Evolutionary conservation across 1,284 basidiomycete genomes (phyloP).

Genomic region (Xanthoconium separans): DNA sequence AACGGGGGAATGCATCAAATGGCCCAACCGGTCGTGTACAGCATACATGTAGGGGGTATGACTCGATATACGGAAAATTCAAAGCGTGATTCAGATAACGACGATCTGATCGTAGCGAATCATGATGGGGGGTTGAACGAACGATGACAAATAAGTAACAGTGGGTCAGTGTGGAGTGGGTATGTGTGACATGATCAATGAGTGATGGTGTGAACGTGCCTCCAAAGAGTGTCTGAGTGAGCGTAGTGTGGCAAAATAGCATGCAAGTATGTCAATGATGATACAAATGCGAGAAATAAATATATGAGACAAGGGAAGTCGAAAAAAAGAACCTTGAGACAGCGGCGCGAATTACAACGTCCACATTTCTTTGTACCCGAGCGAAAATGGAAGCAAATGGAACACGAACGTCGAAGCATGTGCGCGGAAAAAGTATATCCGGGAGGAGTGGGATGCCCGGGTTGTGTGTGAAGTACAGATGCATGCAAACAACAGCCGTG

Average conservation of each 20-base stretch:
- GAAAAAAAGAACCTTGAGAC: not conserved
- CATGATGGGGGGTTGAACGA: constrained; percentile 4
- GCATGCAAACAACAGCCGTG: constrained; percentile 22
- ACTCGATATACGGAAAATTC: no score
- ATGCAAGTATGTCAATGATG: constrained; percentile 20
- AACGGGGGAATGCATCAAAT: not conserved
- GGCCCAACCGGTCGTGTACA: not conserved
- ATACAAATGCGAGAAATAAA: constrained; percentile 30
- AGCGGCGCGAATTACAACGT: constrained; percentile 16
- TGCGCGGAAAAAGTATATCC: constrained; percentile 5
- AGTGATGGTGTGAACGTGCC: constrained; percentile 2
- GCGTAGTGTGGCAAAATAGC: not conserved
- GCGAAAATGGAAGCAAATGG: not conserved
- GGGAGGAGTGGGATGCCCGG: not conserved
- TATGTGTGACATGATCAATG: constrained; percentile 13
- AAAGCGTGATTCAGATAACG: not conserved
- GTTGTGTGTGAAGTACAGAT: constrained; percentile 18
- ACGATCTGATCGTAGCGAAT: not conserved
- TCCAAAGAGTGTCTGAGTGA: constrained; percentile 13
- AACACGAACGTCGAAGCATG: constrained; percentile 10
- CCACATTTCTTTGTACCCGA: constrained; percentile 9
- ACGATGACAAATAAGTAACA: not conserved
- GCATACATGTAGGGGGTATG: not conserved
- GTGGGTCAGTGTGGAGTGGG: not conserved
- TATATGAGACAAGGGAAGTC: constrained; percentile 24